These are phyloP conservation scores for Mariannaea elegans DNA, from an alignment of 2,329 filamentous ascomycete species.

Conservation along the genomic window DNA sequence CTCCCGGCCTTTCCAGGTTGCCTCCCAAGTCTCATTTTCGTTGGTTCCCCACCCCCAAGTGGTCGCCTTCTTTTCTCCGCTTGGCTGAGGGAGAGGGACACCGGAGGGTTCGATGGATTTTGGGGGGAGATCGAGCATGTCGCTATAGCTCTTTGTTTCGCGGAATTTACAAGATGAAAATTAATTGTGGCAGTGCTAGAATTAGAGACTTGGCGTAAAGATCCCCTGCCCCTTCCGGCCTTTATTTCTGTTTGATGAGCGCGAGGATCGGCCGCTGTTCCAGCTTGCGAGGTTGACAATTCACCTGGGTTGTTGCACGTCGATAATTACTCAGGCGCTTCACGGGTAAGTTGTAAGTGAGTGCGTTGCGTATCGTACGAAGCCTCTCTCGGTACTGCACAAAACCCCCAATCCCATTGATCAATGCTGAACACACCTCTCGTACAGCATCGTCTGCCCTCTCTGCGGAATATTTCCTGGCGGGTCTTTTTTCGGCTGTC, in stretches of 20 bases:
- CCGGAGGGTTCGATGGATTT: not conserved
- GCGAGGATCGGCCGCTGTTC: constrained; percentile 22
- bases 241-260: not conserved
- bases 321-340: too few species aligned
- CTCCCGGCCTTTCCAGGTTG: constrained; percentile 23
- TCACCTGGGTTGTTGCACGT: too few species aligned
- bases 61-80: constrained; percentile 4
- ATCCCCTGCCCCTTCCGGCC: not conserved
- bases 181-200: not conserved
- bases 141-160: not conserved
- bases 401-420: too few species aligned
- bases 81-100: not conserved
- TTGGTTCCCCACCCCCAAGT: constrained; percentile 12
- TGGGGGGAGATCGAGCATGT: not conserved
- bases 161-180: not conserved
- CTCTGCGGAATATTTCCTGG: too few species aligned
- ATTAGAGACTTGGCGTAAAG: not conserved
- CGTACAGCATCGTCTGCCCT: too few species aligned
- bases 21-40: too few species aligned
- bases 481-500: too few species aligned
- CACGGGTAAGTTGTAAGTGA: too few species aligned
- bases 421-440: too few species aligned
- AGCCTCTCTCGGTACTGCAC: too few species aligned
- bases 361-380: too few species aligned
- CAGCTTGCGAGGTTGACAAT: too few species aligned